Evolutionary conservation across 768 basidiomycete genomes (phyloP), one percentile per base, ranked within the genome.

Genomic region (Trametes meyenii): DNA sequence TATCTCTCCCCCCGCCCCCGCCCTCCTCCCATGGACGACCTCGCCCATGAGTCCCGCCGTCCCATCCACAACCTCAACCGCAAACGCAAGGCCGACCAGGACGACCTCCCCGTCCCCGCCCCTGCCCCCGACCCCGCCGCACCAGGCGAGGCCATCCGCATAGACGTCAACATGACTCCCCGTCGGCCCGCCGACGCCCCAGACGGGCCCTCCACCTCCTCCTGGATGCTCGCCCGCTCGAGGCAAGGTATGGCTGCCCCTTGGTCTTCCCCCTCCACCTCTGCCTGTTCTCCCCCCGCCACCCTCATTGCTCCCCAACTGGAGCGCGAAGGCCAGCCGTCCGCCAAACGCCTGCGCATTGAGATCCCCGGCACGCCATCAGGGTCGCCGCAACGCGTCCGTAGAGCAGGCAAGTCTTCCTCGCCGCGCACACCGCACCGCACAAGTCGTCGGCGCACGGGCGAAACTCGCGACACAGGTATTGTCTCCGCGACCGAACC

Each of bases 81-180:
- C 71, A 90, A 90, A 74, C 85, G 89, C 66, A 90, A 91, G 75
- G 82, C 85, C 0, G 82, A 82, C 71, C 55, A 71, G 29, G 85
- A 88, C 59, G 79, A 81, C 48, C 55, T 51, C 58, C 38, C 43
- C 17, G 50, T 55, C 49, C 51, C 50, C 40, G 33, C 21, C 48
- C 50, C 71, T 6, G 57, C 69, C 7, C 21, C 68, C 43, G 59
- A 60, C 57, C 42, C 64, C 53, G 23, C 58, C 69, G 55, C 70
- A 5, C 17, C 67, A 8, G 70, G 74, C 50, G 71, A 79, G 61
- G 71, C 72, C 54, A 78, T 76, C 64, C 69, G 75, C 65, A 67
- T 75, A 38, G 74, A 76, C 68, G 66, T 70, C 46, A 66, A 74
- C 55, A 66, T 67, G 60, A 59, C 70, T 44, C 72, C 72, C 14